Percentiles rank a stretch among this genome's conserved stretches.
Conservation (phyloP, 768 basidiomycete species). For the Trametes cubensis region DNA sequence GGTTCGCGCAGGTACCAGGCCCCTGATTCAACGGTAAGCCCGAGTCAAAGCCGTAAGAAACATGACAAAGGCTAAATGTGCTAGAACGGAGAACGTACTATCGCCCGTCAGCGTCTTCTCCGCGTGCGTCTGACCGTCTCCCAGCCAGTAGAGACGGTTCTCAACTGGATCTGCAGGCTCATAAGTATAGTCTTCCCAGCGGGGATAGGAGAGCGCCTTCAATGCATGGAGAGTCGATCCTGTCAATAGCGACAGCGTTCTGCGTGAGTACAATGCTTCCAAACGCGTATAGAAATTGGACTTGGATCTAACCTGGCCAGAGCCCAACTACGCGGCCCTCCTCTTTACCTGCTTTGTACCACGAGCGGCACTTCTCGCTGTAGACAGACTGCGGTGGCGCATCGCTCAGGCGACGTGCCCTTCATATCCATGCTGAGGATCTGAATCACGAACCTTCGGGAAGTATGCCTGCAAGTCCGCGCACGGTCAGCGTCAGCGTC, state of each 20-base stretch:
- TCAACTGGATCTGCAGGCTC: constrained; percentile 45
- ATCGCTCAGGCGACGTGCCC: background rate
- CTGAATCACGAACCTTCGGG: constrained; percentile 40
- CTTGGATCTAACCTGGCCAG: constrained; percentile 55
- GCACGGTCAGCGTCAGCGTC: constrained; percentile 6
- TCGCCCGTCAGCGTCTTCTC: constrained; percentile 47
- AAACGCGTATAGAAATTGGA: background rate
- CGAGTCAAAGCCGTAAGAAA: background rate
- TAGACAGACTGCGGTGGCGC: constrained; percentile 51
- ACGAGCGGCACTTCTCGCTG: constrained; percentile 57
- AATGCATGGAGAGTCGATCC: constrained; percentile 53
- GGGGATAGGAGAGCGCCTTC: constrained; percentile 50
- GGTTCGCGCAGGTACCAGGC: constrained; percentile 29
- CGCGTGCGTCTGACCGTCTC: constrained; percentile 55
- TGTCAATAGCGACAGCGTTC: constrained; percentile 11
- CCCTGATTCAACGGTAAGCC: background rate
- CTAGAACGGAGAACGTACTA: constrained; percentile 1
- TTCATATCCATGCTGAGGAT: background rate
- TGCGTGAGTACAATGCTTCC: too few species aligned
- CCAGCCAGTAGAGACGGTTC: constrained; percentile 60
- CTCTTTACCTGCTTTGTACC: constrained; percentile 62
- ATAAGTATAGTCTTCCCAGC: constrained; percentile 65
- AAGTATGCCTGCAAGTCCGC: constrained; percentile 46
- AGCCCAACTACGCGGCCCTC: constrained; percentile 59
- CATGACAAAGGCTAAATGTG: background rate